A percentile compares a stretch with the other conserved stretches of the same genome.
phyloP scores from a whole-genome alignment of 257 asterid species.

The Gentiana dahurica region DNA sequence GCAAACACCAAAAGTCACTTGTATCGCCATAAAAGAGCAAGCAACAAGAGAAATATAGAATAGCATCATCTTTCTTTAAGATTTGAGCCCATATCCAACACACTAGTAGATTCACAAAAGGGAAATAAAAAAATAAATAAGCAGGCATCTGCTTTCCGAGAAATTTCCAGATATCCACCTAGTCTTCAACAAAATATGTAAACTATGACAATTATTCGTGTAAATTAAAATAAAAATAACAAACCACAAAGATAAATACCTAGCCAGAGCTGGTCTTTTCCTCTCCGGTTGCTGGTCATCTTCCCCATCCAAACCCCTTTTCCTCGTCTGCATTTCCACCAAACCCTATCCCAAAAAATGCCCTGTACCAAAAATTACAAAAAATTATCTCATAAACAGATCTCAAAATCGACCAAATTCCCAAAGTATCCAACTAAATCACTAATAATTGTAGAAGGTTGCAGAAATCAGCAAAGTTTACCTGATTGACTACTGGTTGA shows the following conservation, averaged over 20 bases:
- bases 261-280: constrained; percentile 50
- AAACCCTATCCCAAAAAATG: not conserved
- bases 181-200: not conserved
- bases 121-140: not conserved
- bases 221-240: constrained; percentile 1
- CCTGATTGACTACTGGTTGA: constrained; percentile 4
- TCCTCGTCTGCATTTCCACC: constrained; percentile 81
- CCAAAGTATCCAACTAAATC: not conserved
- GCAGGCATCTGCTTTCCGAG: no score
- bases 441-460: constrained; percentile 3
- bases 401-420: constrained; percentile 2
- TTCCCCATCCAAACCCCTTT: constrained; percentile 70
- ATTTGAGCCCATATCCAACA: not conserved
- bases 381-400: constrained; percentile 5
- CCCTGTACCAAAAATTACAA: not conserved
- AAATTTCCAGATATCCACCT: no score
- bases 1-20: no score
- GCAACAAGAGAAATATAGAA: no score
- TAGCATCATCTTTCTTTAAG: no score
- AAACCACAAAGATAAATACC: constrained; percentile 13
- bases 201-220: not conserved
- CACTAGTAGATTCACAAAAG: not conserved
- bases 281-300: constrained; percentile 60
- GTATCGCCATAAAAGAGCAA: no score
- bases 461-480: not conserved